Base-by-base conservation (phyloP, 352 stramenopile species). In the Phytophthora chlamydospora region DNA sequence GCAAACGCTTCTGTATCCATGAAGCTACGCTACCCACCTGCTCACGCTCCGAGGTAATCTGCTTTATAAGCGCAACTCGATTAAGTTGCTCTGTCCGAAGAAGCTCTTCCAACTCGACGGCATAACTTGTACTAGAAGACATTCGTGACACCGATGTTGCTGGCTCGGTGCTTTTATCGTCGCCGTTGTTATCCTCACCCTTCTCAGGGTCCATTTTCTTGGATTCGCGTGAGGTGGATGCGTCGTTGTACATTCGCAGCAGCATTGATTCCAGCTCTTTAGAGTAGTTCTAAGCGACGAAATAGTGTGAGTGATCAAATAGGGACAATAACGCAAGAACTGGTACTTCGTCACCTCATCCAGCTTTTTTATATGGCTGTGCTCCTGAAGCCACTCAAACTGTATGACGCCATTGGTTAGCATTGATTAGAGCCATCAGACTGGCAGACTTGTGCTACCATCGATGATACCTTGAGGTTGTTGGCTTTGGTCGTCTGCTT, bases 331-430 rank as follows among this genome's bases (percentile, higher is more conserved):
- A 29, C 2, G 2, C 11, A 54, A 58, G 19, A 3, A 31, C 10
- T 16, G 27, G 12, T 21, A 45, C 4, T 16, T 39, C 12, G 36
- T 14, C 40, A 87, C 81, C 56, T 88, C 79, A 61, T 91, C 81
- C 11, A 91, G 62, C 16, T 78, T 88, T 52, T 79, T 86, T 14
- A 90, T 44, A 6, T 87, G 73, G 4, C 58, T 76, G 17, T 87
- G 72, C 24, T 93, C 85, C 46, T 89, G 73, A 29, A 90, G 70
- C 82, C 82, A 91, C 35, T 90, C 78, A 55, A 83, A 90, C 73
- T 88, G 16, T 11, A 32, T 21, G 46, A 44, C 24, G 55, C 14
- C 17, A 5, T 34, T 38, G 3, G 31, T 58, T 27, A 62, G 39
- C 31, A 32, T 8, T 2, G 51, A 3, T 41, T 19, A 47, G 10